Conservation (phyloP, 2,329 filamentous ascomycete genomes). For the Trematosphaeria pertusa region DNA sequence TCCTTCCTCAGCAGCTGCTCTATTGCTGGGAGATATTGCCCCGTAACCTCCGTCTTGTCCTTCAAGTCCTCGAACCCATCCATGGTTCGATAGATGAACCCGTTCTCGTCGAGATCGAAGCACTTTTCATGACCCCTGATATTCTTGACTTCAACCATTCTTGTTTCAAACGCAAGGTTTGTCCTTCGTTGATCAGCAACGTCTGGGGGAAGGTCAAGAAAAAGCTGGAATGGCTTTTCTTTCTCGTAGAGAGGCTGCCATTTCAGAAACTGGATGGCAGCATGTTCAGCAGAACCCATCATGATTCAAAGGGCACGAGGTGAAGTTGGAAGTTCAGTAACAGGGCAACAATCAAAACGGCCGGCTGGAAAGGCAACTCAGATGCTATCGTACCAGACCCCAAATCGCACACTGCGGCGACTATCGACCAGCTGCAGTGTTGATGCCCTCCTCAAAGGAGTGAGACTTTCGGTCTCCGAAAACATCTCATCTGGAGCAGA, state of each 20-base stretch:
- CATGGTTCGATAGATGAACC: neutral
- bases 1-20: neutral
- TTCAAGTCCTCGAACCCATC: neutral
- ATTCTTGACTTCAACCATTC: neutral
- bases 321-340: too few species aligned
- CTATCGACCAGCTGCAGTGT: too few species aligned
- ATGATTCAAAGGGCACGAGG: too few species aligned
- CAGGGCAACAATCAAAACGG: too few species aligned
- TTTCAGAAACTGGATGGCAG: constrained; percentile 3
- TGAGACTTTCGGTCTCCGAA: too few species aligned
- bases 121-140: neutral
- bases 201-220: neutral
- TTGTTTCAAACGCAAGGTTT: constrained; percentile 2
- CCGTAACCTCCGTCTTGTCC: neutral
- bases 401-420: too few species aligned
- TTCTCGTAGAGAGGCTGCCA: neutral
- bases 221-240: constrained; percentile 6
- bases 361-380: too few species aligned
- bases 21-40: neutral
- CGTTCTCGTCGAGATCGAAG: constrained; percentile 3
- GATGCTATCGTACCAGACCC: too few species aligned
- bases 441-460: too few species aligned
- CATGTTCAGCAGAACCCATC: neutral
- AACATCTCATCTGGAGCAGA: too few species aligned
- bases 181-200: neutral